These are phyloP conservation scores for Hanseniaspora lindneri DNA, from an alignment of 805 yeast species.

Conservation along the genomic window DNA sequence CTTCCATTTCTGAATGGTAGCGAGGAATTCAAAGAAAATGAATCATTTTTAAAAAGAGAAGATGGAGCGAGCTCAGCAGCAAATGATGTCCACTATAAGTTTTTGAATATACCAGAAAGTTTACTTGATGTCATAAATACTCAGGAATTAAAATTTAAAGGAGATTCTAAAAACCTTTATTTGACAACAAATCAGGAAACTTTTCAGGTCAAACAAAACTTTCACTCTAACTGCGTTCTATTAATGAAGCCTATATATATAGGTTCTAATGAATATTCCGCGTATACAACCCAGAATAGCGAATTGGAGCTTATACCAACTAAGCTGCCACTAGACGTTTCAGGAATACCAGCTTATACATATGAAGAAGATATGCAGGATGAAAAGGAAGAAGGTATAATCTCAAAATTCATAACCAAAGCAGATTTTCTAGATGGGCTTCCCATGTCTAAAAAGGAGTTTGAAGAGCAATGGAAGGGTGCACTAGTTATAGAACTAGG, in stretches of 20 bases:
- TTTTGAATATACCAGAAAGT: conserved; percentile 44
- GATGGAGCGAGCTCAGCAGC: conserved; percentile 4
- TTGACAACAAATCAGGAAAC: conserved; percentile 50
- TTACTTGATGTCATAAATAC: conserved; percentile 32
- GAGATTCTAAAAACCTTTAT: background rate
- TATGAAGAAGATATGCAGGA: conserved; percentile 18
- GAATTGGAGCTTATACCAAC: conserved; percentile 31
- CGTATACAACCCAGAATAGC: conserved; percentile 23
- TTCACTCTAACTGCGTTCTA: conserved; percentile 78
- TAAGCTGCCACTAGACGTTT: conserved; percentile 28
- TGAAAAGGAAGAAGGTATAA: conserved; percentile 7
- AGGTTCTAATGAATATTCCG: conserved; percentile 21
- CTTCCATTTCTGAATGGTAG: conserved; percentile 6
- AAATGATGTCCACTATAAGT: conserved; percentile 32
- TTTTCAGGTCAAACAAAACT: conserved; percentile 60
- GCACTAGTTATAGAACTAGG: conserved; percentile 39
- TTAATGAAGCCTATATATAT: conserved; percentile 26
- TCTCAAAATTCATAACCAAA: conserved; percentile 21
- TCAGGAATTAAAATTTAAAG: conserved; percentile 7
- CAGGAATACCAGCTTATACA: conserved; percentile 31
- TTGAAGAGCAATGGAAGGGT: conserved; percentile 50
- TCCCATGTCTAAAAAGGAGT: conserved; percentile 46
- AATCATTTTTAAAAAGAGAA: background rate
- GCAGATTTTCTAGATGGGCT: conserved; percentile 34
- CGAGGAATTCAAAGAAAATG: background rate